Conservation (phyloP, 1,284 basidiomycete species). For the Ustilago cynodontis region DNA sequence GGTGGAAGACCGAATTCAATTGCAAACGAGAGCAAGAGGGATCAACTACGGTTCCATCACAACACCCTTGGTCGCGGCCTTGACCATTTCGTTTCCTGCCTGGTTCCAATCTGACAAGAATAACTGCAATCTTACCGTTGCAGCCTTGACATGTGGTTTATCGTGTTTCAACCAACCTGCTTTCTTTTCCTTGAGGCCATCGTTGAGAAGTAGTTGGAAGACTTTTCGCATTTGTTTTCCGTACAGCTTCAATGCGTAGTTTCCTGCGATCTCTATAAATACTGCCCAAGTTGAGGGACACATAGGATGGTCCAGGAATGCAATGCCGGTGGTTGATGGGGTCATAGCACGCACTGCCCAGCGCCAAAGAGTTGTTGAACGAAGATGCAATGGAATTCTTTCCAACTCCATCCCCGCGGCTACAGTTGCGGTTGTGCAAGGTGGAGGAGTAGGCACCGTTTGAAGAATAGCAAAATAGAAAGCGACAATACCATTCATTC, state of each 20-base stretch:
- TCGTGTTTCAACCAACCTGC: slow-evolving; percentile 54
- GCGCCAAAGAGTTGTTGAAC: slow-evolving; percentile 59
- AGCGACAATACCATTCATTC: slow-evolving; percentile 86
- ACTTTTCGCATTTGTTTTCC: slow-evolving; percentile 62
- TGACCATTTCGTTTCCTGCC: slow-evolving; percentile 12
- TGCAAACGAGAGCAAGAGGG: neutral
- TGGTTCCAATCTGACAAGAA: slow-evolving; percentile 68
- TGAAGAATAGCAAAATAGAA: slow-evolving; percentile 87
- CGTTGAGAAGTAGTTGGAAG: slow-evolving; percentile 49
- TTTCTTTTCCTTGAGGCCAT: slow-evolving; percentile 51
- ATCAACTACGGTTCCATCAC: slow-evolving; percentile 42
- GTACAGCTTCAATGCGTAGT: slow-evolving; percentile 43
- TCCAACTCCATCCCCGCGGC: slow-evolving; percentile 29
- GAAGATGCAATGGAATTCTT: slow-evolving; percentile 46
- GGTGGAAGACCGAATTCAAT: neutral
- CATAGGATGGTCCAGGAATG: slow-evolving; percentile 56
- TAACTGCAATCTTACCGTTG: slow-evolving; percentile 61
- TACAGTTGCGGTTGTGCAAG: neutral
- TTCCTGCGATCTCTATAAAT: slow-evolving; percentile 63
- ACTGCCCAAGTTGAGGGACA: slow-evolving; percentile 62
- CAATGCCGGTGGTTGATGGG: slow-evolving; percentile 38
- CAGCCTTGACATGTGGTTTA: slow-evolving; percentile 52
- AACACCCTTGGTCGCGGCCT: slow-evolving; percentile 38
- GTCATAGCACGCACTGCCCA: slow-evolving; percentile 63
- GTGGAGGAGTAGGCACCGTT: slow-evolving; percentile 60